Evolutionary conservation across 1,284 basidiomycete genomes (phyloP), one percentile per base, ranked within the genome.

Genomic region (Cutaneotrichosporon spelunceum): DNA sequence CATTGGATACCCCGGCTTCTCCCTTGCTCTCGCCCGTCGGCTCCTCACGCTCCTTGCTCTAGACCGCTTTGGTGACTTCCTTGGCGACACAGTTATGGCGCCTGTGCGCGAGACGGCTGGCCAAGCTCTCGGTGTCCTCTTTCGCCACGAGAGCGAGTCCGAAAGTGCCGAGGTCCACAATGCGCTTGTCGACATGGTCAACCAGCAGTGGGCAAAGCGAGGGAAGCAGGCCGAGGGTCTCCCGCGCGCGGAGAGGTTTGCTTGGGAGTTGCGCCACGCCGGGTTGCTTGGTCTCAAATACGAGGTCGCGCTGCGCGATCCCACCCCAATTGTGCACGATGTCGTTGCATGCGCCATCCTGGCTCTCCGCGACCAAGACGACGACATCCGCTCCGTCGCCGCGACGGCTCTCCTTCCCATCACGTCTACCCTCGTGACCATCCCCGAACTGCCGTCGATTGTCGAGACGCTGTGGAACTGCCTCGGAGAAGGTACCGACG

Each of bases 211-310:
- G 67, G 81, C 70, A 65, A 80, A 76, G 71, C 77, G 73, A 69
- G 80, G 66, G 63, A 81, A 72, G 60, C 67, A 70, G 71, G 75
- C 68, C 74, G 80, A 69, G 77, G 80, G 62, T 75, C 81, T 57
- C 62, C 72, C 49, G 7, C 73, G 68, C 53, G 70, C 73, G 42
- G 73, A 78, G 56, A 79, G 76, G 48, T 93, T 96, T 78, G 86
- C 94, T 5, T 99, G 96, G 96, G 93, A 99, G 79, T 90, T 99
- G 55, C 84, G 96, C 54, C 96, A 99, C 80, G 95, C 96, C 3
- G 96, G 96, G 33, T 80, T 99, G 58, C 84, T 99, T 4, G 96
- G 96, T 0, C 87, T 99, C 77, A 97, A 96, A 80, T 99, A 99
- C 76, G 91, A 98, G 77, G 93, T 99, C 30, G 93, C 94, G 13